phyloP scores from a whole-genome alignment of 306 rosid genomes.

The Arachis hypogaea region DNA sequence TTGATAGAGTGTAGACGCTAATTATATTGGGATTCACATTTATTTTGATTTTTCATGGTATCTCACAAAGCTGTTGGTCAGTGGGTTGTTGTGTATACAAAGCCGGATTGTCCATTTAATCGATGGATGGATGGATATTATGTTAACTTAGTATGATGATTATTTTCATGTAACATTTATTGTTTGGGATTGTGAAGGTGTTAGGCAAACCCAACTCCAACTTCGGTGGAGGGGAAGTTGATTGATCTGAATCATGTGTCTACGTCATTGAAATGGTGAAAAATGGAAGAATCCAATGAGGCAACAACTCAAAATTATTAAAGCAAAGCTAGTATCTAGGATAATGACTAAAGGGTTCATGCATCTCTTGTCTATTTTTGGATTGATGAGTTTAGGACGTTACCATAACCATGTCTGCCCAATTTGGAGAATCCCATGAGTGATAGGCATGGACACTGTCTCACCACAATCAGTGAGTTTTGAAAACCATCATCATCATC shows the following conservation, averaged over 20 bases:
- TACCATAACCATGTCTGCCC: slow-evolving; percentile 8
- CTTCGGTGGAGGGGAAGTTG: neutral
- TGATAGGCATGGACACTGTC: slow-evolving; percentile 27
- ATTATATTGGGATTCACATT: too few relatives aligned
- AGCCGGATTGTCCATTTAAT: too few relatives aligned
- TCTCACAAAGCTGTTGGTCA: too few relatives aligned
- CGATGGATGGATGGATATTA: too few relatives aligned
- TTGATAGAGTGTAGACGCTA: too few relatives aligned
- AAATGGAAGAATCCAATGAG: slow-evolving; percentile 16
- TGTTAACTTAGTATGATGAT: too few relatives aligned
- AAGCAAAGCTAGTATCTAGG: slow-evolving; percentile 13
- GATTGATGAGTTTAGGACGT: slow-evolving; percentile 28
- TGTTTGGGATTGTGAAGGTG: neutral
- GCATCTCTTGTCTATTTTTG: slow-evolving; percentile 13
- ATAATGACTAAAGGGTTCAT: slow-evolving; percentile 37
- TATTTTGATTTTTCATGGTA: too few relatives aligned
- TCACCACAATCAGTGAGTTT: slow-evolving; percentile 33
- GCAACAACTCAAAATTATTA: neutral
- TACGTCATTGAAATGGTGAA: slow-evolving; percentile 20
- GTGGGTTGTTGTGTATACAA: too few relatives aligned
- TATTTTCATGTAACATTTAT: too few relatives aligned
- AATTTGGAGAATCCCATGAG: neutral
- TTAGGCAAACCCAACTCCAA: slow-evolving; percentile 11
- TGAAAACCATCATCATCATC: neutral
- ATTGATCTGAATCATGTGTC: slow-evolving; percentile 23